phyloP scores from a whole-genome alignment of 192 early-diverging fungal genomes.

The Coemansia sp. region DNA sequence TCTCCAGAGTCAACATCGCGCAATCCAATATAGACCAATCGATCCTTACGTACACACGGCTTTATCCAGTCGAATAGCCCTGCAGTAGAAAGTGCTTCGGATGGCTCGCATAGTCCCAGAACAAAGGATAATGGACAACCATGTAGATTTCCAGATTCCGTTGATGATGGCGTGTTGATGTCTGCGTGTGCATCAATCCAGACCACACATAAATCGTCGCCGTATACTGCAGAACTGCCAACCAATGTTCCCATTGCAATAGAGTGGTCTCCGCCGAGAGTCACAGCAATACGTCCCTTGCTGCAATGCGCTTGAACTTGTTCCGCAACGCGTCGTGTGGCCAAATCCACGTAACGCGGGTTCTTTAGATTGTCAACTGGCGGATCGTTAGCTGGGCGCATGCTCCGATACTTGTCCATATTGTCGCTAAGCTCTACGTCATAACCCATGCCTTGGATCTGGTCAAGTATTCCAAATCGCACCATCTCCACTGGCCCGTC shows the following conservation, averaged over 20 bases:
- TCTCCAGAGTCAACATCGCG: conserved; percentile 90
- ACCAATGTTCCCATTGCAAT: conserved; percentile 88
- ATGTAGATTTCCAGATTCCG: conserved; percentile 89
- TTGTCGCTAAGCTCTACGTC: conserved; percentile 67
- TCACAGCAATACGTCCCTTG: conserved; percentile 78
- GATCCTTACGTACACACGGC: conserved; percentile 68
- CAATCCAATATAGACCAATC: conserved; percentile 93
- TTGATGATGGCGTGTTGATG: conserved; percentile 90
- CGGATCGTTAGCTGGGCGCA: conserved; percentile 71
- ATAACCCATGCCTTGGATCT: conserved; percentile 82
- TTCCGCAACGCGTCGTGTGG: conserved; percentile 65
- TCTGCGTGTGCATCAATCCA: conserved; percentile 97
- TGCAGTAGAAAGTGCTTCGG: conserved; percentile 29
- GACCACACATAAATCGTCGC: conserved; percentile 78
- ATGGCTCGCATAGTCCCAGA: conserved; percentile 67
- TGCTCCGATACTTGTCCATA: conserved; percentile 66
- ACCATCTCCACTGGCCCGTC: conserved; percentile 80
- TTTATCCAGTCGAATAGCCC: conserved; percentile 77
- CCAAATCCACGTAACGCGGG: conserved; percentile 77
- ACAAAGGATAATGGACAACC: conserved; percentile 94
- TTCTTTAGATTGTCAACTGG: conserved; percentile 80
- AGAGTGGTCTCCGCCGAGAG: conserved; percentile 94
- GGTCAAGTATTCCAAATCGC: conserved; percentile 80
- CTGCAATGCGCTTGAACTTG: conserved; percentile 64
- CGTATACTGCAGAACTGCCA: conserved; percentile 72